Evolutionary conservation across 768 basidiomycete genomes (phyloP), one percentile per base, ranked within the genome.

Genomic region (Astraeus odoratus): DNA sequence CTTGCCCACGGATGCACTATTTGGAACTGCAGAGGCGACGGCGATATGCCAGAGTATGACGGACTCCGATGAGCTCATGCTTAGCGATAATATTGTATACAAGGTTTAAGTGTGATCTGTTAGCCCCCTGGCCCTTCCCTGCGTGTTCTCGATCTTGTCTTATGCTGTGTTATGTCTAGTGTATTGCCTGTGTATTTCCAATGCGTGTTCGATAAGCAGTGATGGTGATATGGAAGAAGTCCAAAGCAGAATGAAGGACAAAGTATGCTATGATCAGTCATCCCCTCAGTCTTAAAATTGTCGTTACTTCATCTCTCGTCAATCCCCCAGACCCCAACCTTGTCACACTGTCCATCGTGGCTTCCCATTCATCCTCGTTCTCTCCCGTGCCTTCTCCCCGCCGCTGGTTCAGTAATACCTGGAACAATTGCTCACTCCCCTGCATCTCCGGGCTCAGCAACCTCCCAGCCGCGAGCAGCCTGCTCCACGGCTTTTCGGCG

Each of bases 41-140:
- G 70, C 73, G 43, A 80, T 82, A 19, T 82, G 84, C 47, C 72
- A 78, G 51, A 64, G 71, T 27, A 96, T 98, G 94, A 74, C 76
- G 22, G 81, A 83, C 55, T 53, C 56, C 13, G 65, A 67, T 43
- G 86, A 94, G 64, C 70, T 97, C 50, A 90, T 96, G 87, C 73
- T 91, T 55, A 85, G 83, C 51, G 89, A 87, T 25, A 86, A 83
- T 25, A 80, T 89, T 46, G 76, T 94, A 43, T 94, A 94, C 70
- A 90, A 82, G 64, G 78, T 91, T 46, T 90, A 69, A 66, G 44
- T 45, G 37, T 37, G 27, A 7, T 23, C 25, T 9, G 39, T 20
- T 7, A 34, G 15, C 20, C 30, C 20, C n/a, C 12, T 39, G 8
- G 30, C 8, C 8, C 15, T 31, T 33, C 36, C 33, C 34, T 25